Percentiles rank a stretch among this genome's conserved stretches.
Conservation (phyloP, 768 basidiomycete species). For the Boletus tomentosulus region DNA sequence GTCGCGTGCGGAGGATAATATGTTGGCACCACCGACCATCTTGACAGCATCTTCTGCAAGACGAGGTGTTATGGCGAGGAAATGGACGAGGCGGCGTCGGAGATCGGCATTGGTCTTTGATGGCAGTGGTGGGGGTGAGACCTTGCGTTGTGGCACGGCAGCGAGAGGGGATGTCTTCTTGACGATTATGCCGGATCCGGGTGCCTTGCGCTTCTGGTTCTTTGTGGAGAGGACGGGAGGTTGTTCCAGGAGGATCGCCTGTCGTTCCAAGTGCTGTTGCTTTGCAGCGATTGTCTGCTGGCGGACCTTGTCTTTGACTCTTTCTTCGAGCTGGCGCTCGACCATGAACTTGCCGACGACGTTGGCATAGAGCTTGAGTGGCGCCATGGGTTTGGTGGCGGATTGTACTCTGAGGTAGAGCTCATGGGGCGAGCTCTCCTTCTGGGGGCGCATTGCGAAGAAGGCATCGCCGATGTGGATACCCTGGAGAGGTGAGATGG, state of each 20-base stretch:
- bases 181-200: constrained; percentile 23
- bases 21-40: constrained; percentile 43
- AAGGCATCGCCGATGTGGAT: constrained; percentile 62
- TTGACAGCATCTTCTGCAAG: constrained; percentile 35
- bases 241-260: constrained; percentile 38
- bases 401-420: constrained; percentile 66
- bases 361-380: constrained; percentile 70
- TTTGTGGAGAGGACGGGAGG: constrained; percentile 35
- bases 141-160: constrained; percentile 25
- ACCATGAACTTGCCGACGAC: constrained; percentile 71
- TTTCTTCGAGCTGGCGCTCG: constrained; percentile 53
- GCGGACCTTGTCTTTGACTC: constrained; percentile 42
- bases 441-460: constrained; percentile 53
- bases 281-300: constrained; percentile 42
- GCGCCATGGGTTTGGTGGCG: constrained; percentile 53
- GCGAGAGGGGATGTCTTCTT: constrained; percentile 28
- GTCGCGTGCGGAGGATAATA: constrained; percentile 32
- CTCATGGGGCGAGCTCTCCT: constrained; percentile 61
- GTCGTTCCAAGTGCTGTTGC: constrained; percentile 48
- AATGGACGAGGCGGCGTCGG: constrained; percentile 44
- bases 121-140: constrained; percentile 26
- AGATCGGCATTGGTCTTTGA: constrained; percentile 20
- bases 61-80: constrained; percentile 48
- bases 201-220: constrained; percentile 41
- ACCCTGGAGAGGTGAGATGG: constrained; percentile 37